These are phyloP conservation scores for Pochonia chlamydosporia DNA, from an alignment of 2,329 filamentous ascomycete genomes.

Conservation along the genomic window DNA sequence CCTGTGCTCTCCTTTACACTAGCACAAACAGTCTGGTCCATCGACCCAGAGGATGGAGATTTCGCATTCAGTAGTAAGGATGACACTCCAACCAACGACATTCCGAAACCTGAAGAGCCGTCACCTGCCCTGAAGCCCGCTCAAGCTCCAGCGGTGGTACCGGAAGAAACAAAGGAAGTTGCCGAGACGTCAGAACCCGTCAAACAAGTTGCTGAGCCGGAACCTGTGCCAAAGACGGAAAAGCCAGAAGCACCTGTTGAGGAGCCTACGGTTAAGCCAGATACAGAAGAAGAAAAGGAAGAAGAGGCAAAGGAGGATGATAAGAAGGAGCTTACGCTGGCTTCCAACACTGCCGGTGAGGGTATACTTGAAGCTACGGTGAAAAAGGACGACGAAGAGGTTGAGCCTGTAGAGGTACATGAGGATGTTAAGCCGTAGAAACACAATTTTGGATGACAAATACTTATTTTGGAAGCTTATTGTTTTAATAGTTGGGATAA, in stretches of 20 bases:
- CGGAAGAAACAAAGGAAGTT: background rate
- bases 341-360: conserved; percentile 37
- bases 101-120: conserved; percentile 6
- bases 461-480: conserved; percentile 1
- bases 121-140: background rate
- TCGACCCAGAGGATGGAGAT: conserved; percentile 44
- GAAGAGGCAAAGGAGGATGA: conserved; percentile 4
- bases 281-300: background rate
- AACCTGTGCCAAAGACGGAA: background rate
- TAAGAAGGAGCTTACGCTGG: conserved; percentile 29
- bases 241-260: conserved; percentile 1
- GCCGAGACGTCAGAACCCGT: conserved; percentile 3
- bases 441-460: conserved; percentile 3
- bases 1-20: conserved; percentile 41
- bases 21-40: conserved; percentile 44
- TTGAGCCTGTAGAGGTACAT: conserved; percentile 29
- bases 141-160: background rate
- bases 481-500: background rate
- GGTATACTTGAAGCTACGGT: conserved; percentile 34
- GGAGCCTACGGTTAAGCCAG: conserved; percentile 2
- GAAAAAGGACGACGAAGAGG: conserved; percentile 25
- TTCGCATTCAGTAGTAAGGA: conserved; percentile 22
- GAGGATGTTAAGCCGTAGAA: conserved; percentile 26
- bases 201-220: background rate
- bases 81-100: conserved; percentile 9